phyloP scores from a whole-genome alignment of 2,329 filamentous ascomycete species.

The Bipolaris victoriae region DNA sequence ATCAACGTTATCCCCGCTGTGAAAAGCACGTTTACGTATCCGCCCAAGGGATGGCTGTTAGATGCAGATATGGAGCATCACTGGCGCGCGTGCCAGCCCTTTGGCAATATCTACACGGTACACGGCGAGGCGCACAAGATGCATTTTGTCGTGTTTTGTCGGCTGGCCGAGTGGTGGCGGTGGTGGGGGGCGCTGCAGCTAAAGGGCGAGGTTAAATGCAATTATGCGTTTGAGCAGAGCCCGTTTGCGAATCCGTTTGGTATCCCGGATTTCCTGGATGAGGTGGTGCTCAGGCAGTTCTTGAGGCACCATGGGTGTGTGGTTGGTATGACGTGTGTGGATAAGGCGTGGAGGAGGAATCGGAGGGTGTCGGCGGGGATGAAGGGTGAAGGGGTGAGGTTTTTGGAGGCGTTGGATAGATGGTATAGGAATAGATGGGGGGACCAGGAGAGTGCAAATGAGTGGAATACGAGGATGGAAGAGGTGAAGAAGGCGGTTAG shows the following conservation, averaged over 20 bases:
- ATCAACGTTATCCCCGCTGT: conserved; percentile 18
- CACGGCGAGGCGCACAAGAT: background rate
- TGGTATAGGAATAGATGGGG: background rate
- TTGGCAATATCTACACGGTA: conserved; percentile 34
- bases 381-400: conserved; percentile 10
- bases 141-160: conserved; percentile 28
- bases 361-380: background rate
- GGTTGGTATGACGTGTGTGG: conserved; percentile 11
- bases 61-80: conserved; percentile 20
- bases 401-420: conserved; percentile 13
- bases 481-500: conserved; percentile 2
- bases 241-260: conserved; percentile 10
- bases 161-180: conserved; percentile 26
- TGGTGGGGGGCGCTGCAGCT: background rate
- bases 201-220: conserved; percentile 3
- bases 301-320: conserved; percentile 6
- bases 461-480: conserved; percentile 10
- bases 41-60: conserved; percentile 22
- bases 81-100: conserved; percentile 31
- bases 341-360: conserved; percentile 15
- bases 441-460: background rate
- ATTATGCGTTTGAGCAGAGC: conserved; percentile 17
- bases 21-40: conserved; percentile 18
- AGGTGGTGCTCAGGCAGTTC: conserved; percentile 4
- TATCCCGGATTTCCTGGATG: background rate